Evolutionary conservation across 768 basidiomycete genomes (phyloP).

Genomic region (Agrocybe praecox): DNA sequence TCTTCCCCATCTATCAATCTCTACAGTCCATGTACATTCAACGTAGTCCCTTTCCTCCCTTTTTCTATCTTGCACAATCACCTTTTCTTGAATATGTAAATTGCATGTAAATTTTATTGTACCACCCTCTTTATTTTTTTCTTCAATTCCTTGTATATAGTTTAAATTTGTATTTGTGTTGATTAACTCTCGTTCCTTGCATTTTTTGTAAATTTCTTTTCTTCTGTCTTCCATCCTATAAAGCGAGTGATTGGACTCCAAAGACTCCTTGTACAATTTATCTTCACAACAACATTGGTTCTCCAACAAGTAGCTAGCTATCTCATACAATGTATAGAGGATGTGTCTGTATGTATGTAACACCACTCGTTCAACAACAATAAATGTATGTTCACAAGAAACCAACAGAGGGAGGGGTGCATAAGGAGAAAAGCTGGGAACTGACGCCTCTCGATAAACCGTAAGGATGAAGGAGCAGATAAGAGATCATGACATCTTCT

Average conservation of each 20-base stretch:
- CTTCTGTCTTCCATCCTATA: background rate
- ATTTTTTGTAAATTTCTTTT: background rate
- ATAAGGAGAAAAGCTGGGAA: too few species aligned
- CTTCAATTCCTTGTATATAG: background rate
- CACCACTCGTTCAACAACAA: background rate
- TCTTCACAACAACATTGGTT: too few species aligned
- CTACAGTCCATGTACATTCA: background rate
- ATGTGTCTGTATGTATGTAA: too few species aligned
- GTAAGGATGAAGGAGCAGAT: background rate
- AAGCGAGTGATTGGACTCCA: too few species aligned
- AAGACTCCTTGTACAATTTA: too few species aligned
- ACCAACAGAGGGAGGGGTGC: too few species aligned
- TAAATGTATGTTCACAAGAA: background rate
- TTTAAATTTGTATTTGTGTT: background rate
- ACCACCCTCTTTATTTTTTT: background rate
- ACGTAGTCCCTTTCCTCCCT: background rate
- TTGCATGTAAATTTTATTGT: background rate
- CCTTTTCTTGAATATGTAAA: background rate
- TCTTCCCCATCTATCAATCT: background rate
- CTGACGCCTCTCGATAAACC: too few species aligned
- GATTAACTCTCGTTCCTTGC: background rate
- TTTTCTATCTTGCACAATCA: background rate
- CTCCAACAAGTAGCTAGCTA: too few species aligned
- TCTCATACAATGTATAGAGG: too few species aligned
- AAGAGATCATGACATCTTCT: constrained; percentile 18